phyloP scores from a whole-genome alignment of 495 filamentous ascomycete species.

The Staphylotrichum longicolle region DNA sequence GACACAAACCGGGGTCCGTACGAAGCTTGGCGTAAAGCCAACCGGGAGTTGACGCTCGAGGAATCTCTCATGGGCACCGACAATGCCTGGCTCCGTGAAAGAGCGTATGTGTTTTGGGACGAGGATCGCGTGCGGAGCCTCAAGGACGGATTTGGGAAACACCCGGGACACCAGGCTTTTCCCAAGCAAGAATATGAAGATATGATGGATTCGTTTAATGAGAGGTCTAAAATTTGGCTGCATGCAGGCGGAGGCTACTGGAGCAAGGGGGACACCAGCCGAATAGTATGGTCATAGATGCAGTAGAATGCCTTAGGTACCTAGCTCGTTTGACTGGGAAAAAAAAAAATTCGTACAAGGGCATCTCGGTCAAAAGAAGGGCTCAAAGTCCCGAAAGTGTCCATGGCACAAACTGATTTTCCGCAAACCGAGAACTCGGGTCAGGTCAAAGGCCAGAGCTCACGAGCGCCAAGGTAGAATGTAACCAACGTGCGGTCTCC shows the following conservation, averaged over 20 bases:
- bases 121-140: neutral
- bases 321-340: too few relatives aligned
- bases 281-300: neutral
- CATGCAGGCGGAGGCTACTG: neutral
- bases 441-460: too few relatives aligned
- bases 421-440: too few relatives aligned
- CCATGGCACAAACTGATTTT: too few relatives aligned
- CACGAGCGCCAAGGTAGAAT: too few relatives aligned
- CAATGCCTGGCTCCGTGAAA: neutral
- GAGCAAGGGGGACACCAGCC: neutral
- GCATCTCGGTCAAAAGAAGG: too few relatives aligned
- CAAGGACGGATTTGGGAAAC: neutral
- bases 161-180: neutral
- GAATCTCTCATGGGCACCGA: neutral
- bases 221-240: neutral
- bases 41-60: neutral
- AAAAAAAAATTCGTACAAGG: too few relatives aligned
- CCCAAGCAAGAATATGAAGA: neutral
- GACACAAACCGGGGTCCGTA: neutral
- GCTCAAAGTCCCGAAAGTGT: too few relatives aligned
- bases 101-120: slow-evolving; percentile 7
- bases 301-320: too few relatives aligned
- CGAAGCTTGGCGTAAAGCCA: neutral
- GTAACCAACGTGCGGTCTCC: neutral
- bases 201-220: neutral